A percentile compares a stretch with the other conserved stretches of the same genome.
Evolutionary conservation across 2,329 filamentous ascomycete species (phyloP).

Genomic region (Aspergillus aculeatus): DNA sequence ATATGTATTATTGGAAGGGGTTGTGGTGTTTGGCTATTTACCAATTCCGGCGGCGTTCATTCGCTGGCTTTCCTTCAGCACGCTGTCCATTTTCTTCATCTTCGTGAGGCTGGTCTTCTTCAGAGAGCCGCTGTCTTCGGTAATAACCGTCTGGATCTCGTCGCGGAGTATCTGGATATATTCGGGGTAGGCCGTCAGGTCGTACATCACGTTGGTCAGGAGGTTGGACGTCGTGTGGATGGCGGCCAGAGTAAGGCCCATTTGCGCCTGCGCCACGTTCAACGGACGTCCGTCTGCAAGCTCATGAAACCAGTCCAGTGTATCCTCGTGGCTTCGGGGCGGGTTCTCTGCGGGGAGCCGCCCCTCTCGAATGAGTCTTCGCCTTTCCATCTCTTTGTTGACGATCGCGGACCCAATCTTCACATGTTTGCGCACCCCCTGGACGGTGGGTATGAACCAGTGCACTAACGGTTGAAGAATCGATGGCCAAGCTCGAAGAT

Average conservation of each 20-base stretch:
- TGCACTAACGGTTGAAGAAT: constrained; percentile 46
- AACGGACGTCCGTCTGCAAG: constrained; percentile 12
- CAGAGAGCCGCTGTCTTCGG: constrained; percentile 38
- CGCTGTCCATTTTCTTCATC: constrained; percentile 36
- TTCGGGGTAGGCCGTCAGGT: constrained; percentile 53
- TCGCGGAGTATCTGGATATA: constrained; percentile 52
- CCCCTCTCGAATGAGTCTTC: constrained; percentile 22
- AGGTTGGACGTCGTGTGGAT: constrained; percentile 37
- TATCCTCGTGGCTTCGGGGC: constrained; percentile 20
- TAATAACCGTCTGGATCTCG: constrained; percentile 49
- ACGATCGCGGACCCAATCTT: constrained; percentile 38
- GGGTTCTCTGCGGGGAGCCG: constrained; percentile 19
- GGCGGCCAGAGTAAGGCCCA: constrained; percentile 31
- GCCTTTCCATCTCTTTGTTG: constrained; percentile 26
- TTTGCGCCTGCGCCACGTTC: constrained; percentile 23
- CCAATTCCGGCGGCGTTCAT: constrained; percentile 26
- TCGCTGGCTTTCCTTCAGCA: constrained; percentile 37
- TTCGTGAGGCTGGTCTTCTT: constrained; percentile 34
- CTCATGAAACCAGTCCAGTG: constrained; percentile 32
- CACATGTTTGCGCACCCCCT: constrained; percentile 39
- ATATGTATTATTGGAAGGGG: not conserved
- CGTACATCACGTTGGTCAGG: constrained; percentile 53
- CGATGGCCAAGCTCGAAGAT: constrained; percentile 45
- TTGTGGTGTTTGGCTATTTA: constrained; percentile 18
- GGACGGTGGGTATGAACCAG: constrained; percentile 46